phyloP scores from a whole-genome alignment of 2,329 filamentous ascomycete genomes.

The Hypoxylon sp. region DNA sequence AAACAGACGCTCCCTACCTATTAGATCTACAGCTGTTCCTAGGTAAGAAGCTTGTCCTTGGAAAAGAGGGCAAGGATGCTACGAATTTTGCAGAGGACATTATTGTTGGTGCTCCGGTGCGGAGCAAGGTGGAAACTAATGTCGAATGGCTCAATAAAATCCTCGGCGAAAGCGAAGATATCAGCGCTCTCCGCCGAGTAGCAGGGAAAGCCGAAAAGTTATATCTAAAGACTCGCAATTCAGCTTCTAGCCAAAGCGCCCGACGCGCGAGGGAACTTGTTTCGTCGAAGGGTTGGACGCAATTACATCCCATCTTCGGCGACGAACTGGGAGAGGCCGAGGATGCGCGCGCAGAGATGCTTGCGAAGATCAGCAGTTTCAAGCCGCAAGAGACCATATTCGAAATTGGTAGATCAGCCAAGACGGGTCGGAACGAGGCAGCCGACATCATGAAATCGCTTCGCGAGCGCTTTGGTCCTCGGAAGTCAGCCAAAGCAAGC shows the following conservation, averaged over 20 bases:
- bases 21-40: slow-evolving; percentile 95
- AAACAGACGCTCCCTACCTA: slow-evolving; percentile 90
- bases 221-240: slow-evolving; percentile 89
- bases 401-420: slow-evolving; percentile 83
- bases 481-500: slow-evolving; percentile 60
- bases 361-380: slow-evolving; percentile 89
- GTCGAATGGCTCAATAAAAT: slow-evolving; percentile 88
- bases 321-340: slow-evolving; percentile 75
- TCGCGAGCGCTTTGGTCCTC: slow-evolving; percentile 76
- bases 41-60: slow-evolving; percentile 83
- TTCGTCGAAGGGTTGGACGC: slow-evolving; percentile 75
- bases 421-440: slow-evolving; percentile 71
- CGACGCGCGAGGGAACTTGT: slow-evolving; percentile 86
- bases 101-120: slow-evolving; percentile 80
- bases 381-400: slow-evolving; percentile 96
- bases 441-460: slow-evolving; percentile 82
- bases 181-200: slow-evolving; percentile 77
- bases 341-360: slow-evolving; percentile 83
- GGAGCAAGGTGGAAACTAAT: slow-evolving; percentile 79
- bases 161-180: slow-evolving; percentile 79
- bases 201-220: slow-evolving; percentile 91
- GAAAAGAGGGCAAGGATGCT: slow-evolving; percentile 69
- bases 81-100: slow-evolving; percentile 86
- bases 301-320: slow-evolving; percentile 85
- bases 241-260: slow-evolving; percentile 90